phyloP scores from a whole-genome alignment of 768 basidiomycete species.

The Termitomyces sp. region DNA sequence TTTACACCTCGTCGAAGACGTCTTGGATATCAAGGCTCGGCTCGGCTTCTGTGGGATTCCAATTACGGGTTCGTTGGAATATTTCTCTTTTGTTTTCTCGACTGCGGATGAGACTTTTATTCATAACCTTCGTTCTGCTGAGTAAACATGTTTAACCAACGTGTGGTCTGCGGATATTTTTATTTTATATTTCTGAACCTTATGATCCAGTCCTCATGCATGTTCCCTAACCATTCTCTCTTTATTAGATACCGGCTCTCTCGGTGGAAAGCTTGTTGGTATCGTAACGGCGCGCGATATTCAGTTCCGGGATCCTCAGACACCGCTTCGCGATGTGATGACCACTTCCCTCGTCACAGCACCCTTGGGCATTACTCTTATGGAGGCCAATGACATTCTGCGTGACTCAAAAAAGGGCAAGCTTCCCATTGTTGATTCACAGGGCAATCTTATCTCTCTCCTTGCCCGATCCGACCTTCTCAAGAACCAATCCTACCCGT shows the following conservation, averaged over 20 bases:
- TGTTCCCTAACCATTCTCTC: slow-evolving; percentile 16
- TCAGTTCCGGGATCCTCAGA: slow-evolving; percentile 75
- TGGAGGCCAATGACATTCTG: slow-evolving; percentile 90
- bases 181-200: slow-evolving; percentile 31
- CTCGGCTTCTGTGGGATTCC: slow-evolving; percentile 97
- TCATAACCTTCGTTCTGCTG: slow-evolving; percentile 89
- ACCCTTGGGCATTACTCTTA: slow-evolving; percentile 80
- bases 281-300: slow-evolving; percentile 97
- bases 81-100: slow-evolving; percentile 4
- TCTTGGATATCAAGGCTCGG: slow-evolving; percentile 86
- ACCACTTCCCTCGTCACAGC: slow-evolving; percentile 86
- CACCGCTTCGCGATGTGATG: slow-evolving; percentile 81
- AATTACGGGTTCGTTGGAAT: slow-evolving; percentile 75
- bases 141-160: slow-evolving; percentile 51
- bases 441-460: slow-evolving; percentile 61
- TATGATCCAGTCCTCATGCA: slow-evolving; percentile 4
- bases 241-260: slow-evolving; percentile 68
- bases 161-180: slow-evolving; percentile 72
- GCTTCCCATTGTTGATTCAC: slow-evolving; percentile 62
- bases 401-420: slow-evolving; percentile 98
- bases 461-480: slow-evolving; percentile 95
- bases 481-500: slow-evolving; percentile 95
- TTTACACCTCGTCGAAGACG: slow-evolving; percentile 73
- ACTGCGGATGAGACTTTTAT: slow-evolving; percentile 43
- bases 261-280: slow-evolving; percentile 91